Conservation (phyloP, 257 asterid genomes). For the Perilla frutescens region DNA sequence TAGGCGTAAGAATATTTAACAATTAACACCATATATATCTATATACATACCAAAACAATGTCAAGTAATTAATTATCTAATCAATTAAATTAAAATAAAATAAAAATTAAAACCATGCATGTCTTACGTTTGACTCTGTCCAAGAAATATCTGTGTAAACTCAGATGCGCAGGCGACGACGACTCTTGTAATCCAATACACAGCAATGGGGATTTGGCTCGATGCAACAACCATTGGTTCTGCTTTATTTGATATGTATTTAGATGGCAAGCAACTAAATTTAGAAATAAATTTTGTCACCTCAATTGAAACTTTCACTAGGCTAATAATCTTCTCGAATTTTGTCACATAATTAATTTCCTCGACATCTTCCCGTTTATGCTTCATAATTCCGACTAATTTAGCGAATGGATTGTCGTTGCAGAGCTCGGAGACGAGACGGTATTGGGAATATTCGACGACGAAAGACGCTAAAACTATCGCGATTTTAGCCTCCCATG, state of each 20-base stretch:
- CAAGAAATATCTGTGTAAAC: constrained; percentile 49
- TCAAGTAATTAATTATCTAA: too few relatives aligned
- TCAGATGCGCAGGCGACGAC: constrained; percentile 64
- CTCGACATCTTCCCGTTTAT: constrained; percentile 54
- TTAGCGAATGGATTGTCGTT: constrained; percentile 57
- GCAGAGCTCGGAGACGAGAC: background rate
- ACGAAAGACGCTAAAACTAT: background rate
- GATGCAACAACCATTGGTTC: constrained; percentile 52
- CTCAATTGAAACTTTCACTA: constrained; percentile 59
- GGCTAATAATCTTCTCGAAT: constrained; percentile 57
- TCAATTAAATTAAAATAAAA: too few relatives aligned
- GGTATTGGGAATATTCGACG: background rate
- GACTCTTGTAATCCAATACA: constrained; percentile 71
- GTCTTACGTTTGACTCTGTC: constrained; percentile 57
- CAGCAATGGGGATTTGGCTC: constrained; percentile 61
- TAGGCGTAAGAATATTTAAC: too few relatives aligned
- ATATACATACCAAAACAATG: too few relatives aligned
- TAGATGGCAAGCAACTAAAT: constrained; percentile 56
- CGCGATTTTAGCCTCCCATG: constrained; percentile 11
- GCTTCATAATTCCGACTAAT: constrained; percentile 61
- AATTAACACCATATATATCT: too few relatives aligned
- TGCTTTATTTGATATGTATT: constrained; percentile 57
- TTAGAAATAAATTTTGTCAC: constrained; percentile 60
- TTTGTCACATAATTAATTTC: constrained; percentile 52
- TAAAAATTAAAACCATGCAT: background rate